Conservation (phyloP, 148 eudicot genomes). For the Linanthus parryae region DNA sequence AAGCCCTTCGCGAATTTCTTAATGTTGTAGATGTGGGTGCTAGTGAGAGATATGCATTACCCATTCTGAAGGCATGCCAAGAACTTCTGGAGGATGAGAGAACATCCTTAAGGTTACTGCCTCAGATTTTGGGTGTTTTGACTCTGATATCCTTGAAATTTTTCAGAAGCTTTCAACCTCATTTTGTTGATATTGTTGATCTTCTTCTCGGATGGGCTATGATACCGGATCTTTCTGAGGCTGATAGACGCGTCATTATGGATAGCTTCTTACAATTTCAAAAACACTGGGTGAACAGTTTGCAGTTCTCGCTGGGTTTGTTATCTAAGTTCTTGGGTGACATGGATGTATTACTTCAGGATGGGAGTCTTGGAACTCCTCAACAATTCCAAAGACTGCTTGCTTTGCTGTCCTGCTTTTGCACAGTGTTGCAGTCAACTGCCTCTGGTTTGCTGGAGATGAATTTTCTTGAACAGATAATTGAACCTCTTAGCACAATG, state of each 20-base stretch:
- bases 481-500: slow-evolving; percentile 75
- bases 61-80: slow-evolving; percentile 81
- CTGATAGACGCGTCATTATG: slow-evolving; percentile 71
- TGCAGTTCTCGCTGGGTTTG: slow-evolving; percentile 80
- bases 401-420: slow-evolving; percentile 77
- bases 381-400: slow-evolving; percentile 82
- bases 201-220: slow-evolving; percentile 98
- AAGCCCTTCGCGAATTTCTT: slow-evolving; percentile 79
- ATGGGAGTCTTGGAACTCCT: slow-evolving; percentile 71
- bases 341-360: slow-evolving; percentile 90
- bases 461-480: slow-evolving; percentile 69
- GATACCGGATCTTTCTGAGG: slow-evolving; percentile 79
- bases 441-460: slow-evolving; percentile 94
- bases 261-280: slow-evolving; percentile 91
- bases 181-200: slow-evolving; percentile 93
- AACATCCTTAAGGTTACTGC: slow-evolving; percentile 70
- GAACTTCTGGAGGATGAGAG: slow-evolving; percentile 96
- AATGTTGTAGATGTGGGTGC: slow-evolving; percentile 74
- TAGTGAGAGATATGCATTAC: slow-evolving; percentile 65
- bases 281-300: slow-evolving; percentile 87
- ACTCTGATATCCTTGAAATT: slow-evolving; percentile 79
- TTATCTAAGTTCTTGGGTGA: slow-evolving; percentile 86
- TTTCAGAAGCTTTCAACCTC: slow-evolving; percentile 79
- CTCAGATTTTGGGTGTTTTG: slow-evolving; percentile 60
- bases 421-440: slow-evolving; percentile 76